phyloP scores from a whole-genome alignment of 108 stramenopile species.

The Skeletonema marinoi region DNA sequence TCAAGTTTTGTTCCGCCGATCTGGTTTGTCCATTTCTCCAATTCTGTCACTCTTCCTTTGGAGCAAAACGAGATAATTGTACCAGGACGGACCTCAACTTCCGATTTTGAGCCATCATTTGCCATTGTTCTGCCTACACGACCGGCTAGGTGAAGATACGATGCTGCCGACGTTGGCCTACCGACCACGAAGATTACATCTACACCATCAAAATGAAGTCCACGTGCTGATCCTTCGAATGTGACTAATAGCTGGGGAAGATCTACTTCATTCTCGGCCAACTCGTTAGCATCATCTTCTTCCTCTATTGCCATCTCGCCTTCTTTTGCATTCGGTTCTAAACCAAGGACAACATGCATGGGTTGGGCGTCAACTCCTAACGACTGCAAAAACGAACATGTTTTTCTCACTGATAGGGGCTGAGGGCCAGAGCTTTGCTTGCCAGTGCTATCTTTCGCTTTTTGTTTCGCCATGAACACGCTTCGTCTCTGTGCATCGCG shows the following conservation, averaged over 20 bases:
- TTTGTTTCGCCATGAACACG: conserved; percentile 22
- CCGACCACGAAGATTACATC: conserved; percentile 65
- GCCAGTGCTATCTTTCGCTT: conserved; percentile 5
- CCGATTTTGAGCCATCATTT: not conserved
- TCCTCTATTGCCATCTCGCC: conserved; percentile 9
- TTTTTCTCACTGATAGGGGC: conserved; percentile 49
- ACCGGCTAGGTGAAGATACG: conserved; percentile 79
- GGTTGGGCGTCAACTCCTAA: conserved; percentile 58
- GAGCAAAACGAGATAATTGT: conserved; percentile 63
- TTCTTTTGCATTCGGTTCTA: conserved; percentile 52
- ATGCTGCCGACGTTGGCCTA: conserved; percentile 59
- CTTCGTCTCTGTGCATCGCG: conserved; percentile 28
- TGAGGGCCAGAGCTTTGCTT: conserved; percentile 20
- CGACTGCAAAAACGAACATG: conserved; percentile 46
- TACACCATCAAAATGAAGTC: conserved; percentile 74
- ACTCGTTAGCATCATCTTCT: conserved; percentile 5
- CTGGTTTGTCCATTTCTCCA: conserved; percentile 63
- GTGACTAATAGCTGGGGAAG: conserved; percentile 65
- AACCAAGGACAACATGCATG: conserved; percentile 57
- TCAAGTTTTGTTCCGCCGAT: conserved; percentile 56
- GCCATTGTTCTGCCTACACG: conserved; percentile 64
- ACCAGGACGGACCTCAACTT: conserved; percentile 51
- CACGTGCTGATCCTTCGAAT: conserved; percentile 72
- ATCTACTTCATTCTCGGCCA: conserved; percentile 20
- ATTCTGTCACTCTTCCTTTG: conserved; percentile 52